Evolutionary conservation across 1,284 basidiomycete species (phyloP).

Genomic region (Singerocomus inundabilis): DNA sequence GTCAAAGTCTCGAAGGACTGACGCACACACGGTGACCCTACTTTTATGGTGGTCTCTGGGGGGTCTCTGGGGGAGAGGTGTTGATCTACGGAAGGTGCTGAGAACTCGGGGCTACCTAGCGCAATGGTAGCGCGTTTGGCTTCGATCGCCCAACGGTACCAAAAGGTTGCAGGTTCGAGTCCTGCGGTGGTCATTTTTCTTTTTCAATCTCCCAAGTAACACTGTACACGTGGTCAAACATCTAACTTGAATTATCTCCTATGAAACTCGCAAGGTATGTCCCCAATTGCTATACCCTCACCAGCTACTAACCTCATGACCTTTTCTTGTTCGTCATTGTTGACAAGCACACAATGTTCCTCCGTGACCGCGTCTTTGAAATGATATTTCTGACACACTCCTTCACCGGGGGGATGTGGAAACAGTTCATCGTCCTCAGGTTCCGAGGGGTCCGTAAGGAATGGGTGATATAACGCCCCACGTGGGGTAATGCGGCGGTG

Average conservation of each 20-base stretch:
- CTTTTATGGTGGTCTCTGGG: neutral
- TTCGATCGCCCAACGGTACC: slow-evolving; percentile 69
- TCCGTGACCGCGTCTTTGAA: slow-evolving; percentile 56
- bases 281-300: slow-evolving; percentile 68
- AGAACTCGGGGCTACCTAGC: slow-evolving; percentile 33
- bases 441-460: slow-evolving; percentile 50
- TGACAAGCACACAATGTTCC: slow-evolving; percentile 48
- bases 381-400: slow-evolving; percentile 60
- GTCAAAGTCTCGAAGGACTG: slow-evolving; percentile 1
- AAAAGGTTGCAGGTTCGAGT: slow-evolving; percentile 89
- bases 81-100: neutral
- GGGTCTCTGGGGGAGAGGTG: neutral
- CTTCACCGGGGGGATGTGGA: slow-evolving; percentile 65
- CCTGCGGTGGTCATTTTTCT: slow-evolving; percentile 62
- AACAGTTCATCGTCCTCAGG: slow-evolving; percentile 62
- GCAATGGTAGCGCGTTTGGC: slow-evolving; percentile 81
- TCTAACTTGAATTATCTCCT: slow-evolving; percentile 19
- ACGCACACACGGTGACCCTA: neutral
- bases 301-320: slow-evolving; percentile 53
- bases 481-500: slow-evolving; percentile 75
- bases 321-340: slow-evolving; percentile 31
- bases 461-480: slow-evolving; percentile 74
- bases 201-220: neutral
- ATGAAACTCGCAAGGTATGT: slow-evolving; percentile 69
- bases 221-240: slow-evolving; percentile 9